These are phyloP conservation scores for Geosmithia putterillii DNA, from an alignment of 2,329 filamentous ascomycete genomes.

Conservation along the genomic window DNA sequence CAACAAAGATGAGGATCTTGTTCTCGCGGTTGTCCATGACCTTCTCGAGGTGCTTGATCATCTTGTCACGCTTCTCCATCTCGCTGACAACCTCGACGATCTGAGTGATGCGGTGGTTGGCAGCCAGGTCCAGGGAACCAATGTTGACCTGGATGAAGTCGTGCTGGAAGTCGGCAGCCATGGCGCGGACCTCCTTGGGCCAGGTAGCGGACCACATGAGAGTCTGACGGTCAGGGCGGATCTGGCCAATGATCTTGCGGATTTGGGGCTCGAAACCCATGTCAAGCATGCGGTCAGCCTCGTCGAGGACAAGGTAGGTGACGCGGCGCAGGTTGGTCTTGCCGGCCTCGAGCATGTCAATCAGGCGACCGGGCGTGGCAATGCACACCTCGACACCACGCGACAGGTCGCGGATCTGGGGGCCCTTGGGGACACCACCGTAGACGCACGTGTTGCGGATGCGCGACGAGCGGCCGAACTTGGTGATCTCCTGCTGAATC, in stretches of 20 bases:
- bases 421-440: conserved; percentile 95
- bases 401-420: conserved; percentile 88
- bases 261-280: conserved; percentile 99
- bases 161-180: conserved; percentile 81
- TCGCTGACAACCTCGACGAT: conserved; percentile 93
- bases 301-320: conserved; percentile 95
- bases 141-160: conserved; percentile 99
- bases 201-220: conserved; percentile 99
- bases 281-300: conserved; percentile 98
- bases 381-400: conserved; percentile 98
- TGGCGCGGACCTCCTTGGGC: conserved; percentile 94
- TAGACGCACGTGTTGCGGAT: conserved; percentile 99
- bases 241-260: conserved; percentile 95
- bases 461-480: conserved; percentile 94
- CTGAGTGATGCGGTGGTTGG: conserved; percentile 97
- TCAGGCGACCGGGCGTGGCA: conserved; percentile 91
- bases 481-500: conserved; percentile 97
- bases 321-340: conserved; percentile 97
- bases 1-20: conserved; percentile 92
- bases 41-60: conserved; percentile 96
- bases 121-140: conserved; percentile 87
- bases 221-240: conserved; percentile 94
- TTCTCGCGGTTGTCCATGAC: conserved; percentile 94
- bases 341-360: conserved; percentile 96
- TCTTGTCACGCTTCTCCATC: conserved; percentile 93